Evolutionary conservation across 2,329 filamentous ascomycete genomes (phyloP).

Genomic region (Penicillium sp.): DNA sequence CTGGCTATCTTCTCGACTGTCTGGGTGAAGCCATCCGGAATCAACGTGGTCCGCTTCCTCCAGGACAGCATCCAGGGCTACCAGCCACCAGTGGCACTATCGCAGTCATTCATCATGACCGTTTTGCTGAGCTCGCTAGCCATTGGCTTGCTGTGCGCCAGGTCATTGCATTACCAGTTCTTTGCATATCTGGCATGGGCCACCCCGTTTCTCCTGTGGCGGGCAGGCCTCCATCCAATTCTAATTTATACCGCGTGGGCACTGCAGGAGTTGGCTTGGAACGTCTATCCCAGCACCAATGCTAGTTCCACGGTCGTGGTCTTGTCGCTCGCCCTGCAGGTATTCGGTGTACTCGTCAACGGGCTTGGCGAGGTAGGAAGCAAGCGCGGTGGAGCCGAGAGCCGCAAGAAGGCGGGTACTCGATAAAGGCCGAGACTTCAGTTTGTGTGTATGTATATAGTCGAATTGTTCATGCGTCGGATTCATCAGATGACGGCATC

Average conservation of each 20-base stretch:
- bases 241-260: slow-evolving; percentile 73
- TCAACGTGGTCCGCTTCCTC: slow-evolving; percentile 62
- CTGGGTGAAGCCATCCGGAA: slow-evolving; percentile 74
- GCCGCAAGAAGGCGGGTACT: slow-evolving; percentile 28
- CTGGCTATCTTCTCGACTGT: slow-evolving; percentile 69
- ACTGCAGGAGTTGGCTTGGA: slow-evolving; percentile 91
- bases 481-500: slow-evolving; percentile 82
- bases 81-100: slow-evolving; percentile 64
- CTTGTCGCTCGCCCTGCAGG: slow-evolving; percentile 69
- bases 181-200: slow-evolving; percentile 91
- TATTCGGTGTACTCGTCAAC: slow-evolving; percentile 64
- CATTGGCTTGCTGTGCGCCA: slow-evolving; percentile 82
- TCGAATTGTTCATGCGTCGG: slow-evolving; percentile 64
- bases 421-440: slow-evolving; percentile 27
- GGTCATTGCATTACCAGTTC: slow-evolving; percentile 94
- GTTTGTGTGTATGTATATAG: slow-evolving; percentile 1
- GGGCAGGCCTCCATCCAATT: slow-evolving; percentile 70
- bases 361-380: slow-evolving; percentile 35
- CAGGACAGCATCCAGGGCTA: slow-evolving; percentile 59
- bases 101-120: slow-evolving; percentile 75
- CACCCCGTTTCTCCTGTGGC: slow-evolving; percentile 86
- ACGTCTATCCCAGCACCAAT: slow-evolving; percentile 83
- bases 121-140: slow-evolving; percentile 76
- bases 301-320: slow-evolving; percentile 72
- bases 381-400: slow-evolving; percentile 25